phyloP scores from a whole-genome alignment of 495 filamentous ascomycete genomes.

The Aspergillus bridgeri region DNA sequence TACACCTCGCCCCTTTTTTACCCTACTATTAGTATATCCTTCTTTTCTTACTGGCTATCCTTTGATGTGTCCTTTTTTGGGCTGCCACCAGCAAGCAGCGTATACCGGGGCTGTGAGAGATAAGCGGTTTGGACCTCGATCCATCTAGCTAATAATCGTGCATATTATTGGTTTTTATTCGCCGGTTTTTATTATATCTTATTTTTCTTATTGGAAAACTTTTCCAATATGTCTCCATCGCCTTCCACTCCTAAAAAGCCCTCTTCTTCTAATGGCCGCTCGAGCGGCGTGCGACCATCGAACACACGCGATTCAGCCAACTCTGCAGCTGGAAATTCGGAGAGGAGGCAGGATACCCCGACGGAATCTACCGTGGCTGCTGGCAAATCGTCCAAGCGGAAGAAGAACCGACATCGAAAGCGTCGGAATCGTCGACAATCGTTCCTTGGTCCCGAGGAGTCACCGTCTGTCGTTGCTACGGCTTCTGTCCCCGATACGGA shows the following conservation, averaged over 20 bases:
- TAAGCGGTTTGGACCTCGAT: constrained; percentile 1
- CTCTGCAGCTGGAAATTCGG: neutral
- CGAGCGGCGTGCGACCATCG: constrained; percentile 4
- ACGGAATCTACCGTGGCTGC: constrained; percentile 19
- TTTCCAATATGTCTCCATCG: constrained; percentile 2
- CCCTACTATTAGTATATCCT: constrained; percentile 1
- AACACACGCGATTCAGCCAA: constrained; percentile 3
- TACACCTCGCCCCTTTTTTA: neutral
- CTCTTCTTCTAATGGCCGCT: constrained; percentile 7
- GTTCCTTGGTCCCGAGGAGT: constrained; percentile 31
- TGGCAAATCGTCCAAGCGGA: constrained; percentile 33
- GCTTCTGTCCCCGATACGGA: constrained; percentile 21
- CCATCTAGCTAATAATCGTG: constrained; percentile 1
- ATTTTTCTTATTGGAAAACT: neutral
- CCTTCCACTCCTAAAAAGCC: constrained; percentile 2
- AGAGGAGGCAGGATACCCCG: constrained; percentile 20
- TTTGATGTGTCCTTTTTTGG: neutral
- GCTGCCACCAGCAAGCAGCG: neutral
- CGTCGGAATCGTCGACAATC: constrained; percentile 41
- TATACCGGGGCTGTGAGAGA: neutral
- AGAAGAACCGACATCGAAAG: constrained; percentile 39
- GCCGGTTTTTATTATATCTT: neutral
- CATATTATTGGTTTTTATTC: neutral
- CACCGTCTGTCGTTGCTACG: constrained; percentile 21
- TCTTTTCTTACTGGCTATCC: neutral